Base-by-base conservation (phyloP, 2,329 filamentous ascomycete species). In the Alternaria ethzedia region DNA sequence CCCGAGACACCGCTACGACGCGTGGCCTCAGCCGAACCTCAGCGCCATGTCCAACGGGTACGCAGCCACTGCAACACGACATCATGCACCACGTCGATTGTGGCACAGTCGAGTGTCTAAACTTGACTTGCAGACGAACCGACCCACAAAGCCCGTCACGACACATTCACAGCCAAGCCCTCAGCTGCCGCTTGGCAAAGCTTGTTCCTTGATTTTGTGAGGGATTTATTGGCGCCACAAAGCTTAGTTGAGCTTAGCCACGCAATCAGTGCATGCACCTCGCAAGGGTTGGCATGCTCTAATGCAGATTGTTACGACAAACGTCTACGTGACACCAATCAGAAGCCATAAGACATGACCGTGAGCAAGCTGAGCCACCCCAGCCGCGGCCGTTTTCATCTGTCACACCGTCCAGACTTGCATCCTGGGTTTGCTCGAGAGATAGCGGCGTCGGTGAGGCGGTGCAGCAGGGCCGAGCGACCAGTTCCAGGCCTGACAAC, bases 161-260 rank as follows among this genome's bases (percentile, higher is more conserved):
- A 47, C 6, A n/a, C 63, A 57, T 69, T 70, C 68, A 72, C 68
- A 21, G 72, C 73, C 72, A 77, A 78, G 75, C 49, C 28, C 17
- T 60, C 2, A 30, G 12, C 13, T 28, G 59, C 63, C 55, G 68
- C 74, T 78, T 76, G 68, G 59, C 62, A 55, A 72, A 63, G 75
- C 75, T 77, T 78, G 64, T 68, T 56, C 65, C 54, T 57, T 61
- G 13, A 41, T 54, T 61, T 60, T 59, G 30, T 74, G 73, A 56
- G 74, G 70, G 57, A 74, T 73, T 72, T 75, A 69, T 45, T 17
- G 20, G 25, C 57, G 64, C 68, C 63, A 69, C 62, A 67, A 75
- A 72, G 75, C 75, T 78, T 78, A 58, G 52, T 59, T 25, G 45
- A 66, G 65, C 66, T 65, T 66, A 68, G 61, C 50, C 54, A 62